phyloP scores from a whole-genome alignment of 2,329 filamentous ascomycete species.

The Colletotrichum liriopes region DNA sequence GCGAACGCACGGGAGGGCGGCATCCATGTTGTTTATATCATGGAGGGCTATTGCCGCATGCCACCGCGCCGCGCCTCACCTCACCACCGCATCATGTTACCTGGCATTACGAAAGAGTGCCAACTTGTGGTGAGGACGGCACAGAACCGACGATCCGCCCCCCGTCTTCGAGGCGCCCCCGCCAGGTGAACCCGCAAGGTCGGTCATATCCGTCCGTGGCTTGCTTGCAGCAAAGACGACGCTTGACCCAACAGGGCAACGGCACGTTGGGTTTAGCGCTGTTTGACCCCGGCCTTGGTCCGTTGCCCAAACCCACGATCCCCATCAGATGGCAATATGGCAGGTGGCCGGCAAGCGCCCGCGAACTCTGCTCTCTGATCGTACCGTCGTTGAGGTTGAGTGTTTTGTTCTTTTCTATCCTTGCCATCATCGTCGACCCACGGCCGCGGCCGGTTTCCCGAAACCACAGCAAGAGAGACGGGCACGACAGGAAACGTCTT shows the following conservation, averaged over 20 bases:
- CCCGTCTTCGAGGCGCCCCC: neutral
- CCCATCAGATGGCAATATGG: conserved; percentile 29
- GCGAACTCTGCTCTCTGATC: conserved; percentile 1
- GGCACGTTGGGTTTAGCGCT: conserved; percentile 5
- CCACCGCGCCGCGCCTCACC: neutral
- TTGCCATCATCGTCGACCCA: neutral
- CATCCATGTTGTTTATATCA: conserved; percentile 38
- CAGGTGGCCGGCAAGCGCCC: conserved; percentile 27
- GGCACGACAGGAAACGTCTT: neutral
- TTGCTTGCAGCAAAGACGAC: neutral
- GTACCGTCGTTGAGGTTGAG: neutral
- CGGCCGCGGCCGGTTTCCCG: neutral
- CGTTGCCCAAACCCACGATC: conserved; percentile 6
- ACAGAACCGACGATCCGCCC: conserved; percentile 1
- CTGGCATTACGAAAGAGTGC: neutral
- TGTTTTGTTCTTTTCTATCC: neutral
- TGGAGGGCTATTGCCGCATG: neutral
- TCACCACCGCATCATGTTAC: neutral
- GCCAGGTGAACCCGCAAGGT: conserved; percentile 34
- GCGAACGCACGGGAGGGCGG: conserved; percentile 12
- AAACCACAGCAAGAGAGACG: neutral
- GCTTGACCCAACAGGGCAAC: conserved; percentile 12
- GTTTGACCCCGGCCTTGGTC: neutral
- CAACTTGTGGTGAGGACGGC: neutral
- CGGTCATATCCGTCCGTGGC: conserved; percentile 32